Base-by-base conservation (phyloP, 1,139 yeast species). In the Candida albicans region DNA sequence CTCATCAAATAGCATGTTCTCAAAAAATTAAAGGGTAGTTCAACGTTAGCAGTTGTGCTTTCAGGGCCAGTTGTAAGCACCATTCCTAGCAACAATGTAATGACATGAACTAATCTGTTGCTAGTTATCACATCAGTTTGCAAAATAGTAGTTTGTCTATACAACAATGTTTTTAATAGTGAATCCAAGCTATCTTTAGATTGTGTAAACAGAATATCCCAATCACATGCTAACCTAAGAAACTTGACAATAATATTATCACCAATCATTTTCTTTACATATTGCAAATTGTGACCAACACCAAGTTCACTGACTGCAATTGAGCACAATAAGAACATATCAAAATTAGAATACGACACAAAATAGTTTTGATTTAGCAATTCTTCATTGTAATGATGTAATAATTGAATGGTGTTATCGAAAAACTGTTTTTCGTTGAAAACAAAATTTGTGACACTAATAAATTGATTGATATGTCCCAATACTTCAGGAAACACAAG, bases 61-160 rank as follows among this genome's bases (percentile, higher is more conserved):
- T 39, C 27, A 4, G 39, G 40, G 3, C 37, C 2, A 45, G 46
- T 5, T 35, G 56, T 59, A 38, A 69, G 56, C 29, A 62, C 62
- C 11, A 47, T 47, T 0, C 75, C 77, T 38, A 72, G 44, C 1
- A 72, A 37, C 3, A 70, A 47, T 7, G 59, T 58, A 6, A 75
- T 51, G 4, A 75, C 46, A 30, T 62, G 61, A 1, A 68, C 60
- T 10, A 73, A 48, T 30, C 61, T 64, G 30, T 62, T 63, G 42
- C 58, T 59, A 31, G 60, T 58, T 25, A 75, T 51, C 1, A 65
- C 58, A 2, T 64, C 70, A 6, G 53, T 56, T 11, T 62, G 59
- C 44, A 78, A 66, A 10, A 76, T 55, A 1, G 67, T 57, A 14
- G 69, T 64, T 50, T 78, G 83, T 32, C 77, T 64, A 47, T 76